Conservation (phyloP, 805 yeast species). For the Priceomyces fermenticarens region DNA sequence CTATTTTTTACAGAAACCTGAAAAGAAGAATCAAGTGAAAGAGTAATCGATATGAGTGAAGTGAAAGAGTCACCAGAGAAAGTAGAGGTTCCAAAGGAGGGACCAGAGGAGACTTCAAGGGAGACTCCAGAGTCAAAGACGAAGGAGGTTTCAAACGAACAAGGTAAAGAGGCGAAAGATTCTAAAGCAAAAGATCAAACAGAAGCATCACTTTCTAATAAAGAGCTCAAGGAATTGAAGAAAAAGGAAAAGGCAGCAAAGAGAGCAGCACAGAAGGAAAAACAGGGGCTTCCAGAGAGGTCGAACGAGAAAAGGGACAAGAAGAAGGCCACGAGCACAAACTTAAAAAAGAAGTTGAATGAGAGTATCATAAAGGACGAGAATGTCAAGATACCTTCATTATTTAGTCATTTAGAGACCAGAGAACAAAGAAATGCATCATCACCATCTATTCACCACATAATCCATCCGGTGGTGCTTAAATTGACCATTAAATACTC, state of each 20-base stretch:
- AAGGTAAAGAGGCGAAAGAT: neutral
- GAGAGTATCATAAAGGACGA: conserved; percentile 46
- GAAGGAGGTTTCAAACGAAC: too few relatives aligned
- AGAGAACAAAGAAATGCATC: conserved; percentile 68
- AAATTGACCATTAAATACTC: conserved; percentile 77
- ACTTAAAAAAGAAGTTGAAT: conserved; percentile 52
- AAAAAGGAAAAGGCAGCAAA: conserved; percentile 90
- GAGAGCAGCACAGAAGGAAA: conserved; percentile 82
- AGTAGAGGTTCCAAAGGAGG: too few relatives aligned
- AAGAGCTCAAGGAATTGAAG: conserved; percentile 82
- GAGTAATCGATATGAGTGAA: too few relatives aligned
- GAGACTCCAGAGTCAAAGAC: too few relatives aligned
- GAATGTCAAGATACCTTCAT: conserved; percentile 47
- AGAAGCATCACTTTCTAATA: conserved; percentile 49
- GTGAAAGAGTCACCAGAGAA: too few relatives aligned
- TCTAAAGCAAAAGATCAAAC: neutral
- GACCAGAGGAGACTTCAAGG: too few relatives aligned
- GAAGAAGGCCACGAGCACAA: conserved; percentile 45
- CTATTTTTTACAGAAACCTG: too few relatives aligned
- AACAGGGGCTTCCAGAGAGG: conserved; percentile 53
- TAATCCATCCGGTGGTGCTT: conserved; percentile 84
- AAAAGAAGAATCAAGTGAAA: too few relatives aligned
- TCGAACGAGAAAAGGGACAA: conserved; percentile 43
- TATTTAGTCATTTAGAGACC: conserved; percentile 78
- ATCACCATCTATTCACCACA: conserved; percentile 55